Base-by-base conservation (phyloP, 805 yeast genomes). In the Teunomyces kruisii region DNA sequence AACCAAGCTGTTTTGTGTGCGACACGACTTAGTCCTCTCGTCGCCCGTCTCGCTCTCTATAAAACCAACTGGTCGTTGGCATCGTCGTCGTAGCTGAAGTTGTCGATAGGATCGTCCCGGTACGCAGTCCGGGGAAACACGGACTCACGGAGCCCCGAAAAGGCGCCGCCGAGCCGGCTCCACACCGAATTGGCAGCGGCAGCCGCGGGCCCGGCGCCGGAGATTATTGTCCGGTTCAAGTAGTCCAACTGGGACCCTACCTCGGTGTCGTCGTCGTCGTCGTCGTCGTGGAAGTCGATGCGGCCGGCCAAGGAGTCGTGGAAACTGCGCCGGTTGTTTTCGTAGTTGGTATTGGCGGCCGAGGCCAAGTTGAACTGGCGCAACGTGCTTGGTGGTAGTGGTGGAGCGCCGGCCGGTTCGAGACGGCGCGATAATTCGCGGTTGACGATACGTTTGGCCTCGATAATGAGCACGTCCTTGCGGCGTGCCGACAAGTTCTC, bases 401-500 rank as follows among this genome's bases (percentile, higher is more conserved):
- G n/a, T n/a, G n/a, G n/a, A 22, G 43, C 52, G 6, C 48, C 42
- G 8, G 41, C 43, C n/a, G 54, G 47, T 15, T 52, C 49, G 54
- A 53, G 55, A 30, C 72, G 56, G 36, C 59, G 63, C 13, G 56
- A 48, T 39, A 58, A 39, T 48, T 72, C 76, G 50, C 72, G 51
- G 32, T 63, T 54, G 5, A 70, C 58, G 3, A 69, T 67, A n/a
- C 75, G 46, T 46, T 69, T 72, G 9, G 74, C 75, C 52, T 72
- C 77, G 3, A 62, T 73, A 33, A 72, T 69, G 3, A 70, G 50
- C 40, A 71, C 48, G 37, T 70, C 75, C 27, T 56, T 54, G 28
- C 74, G 50, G 39, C 62, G 68, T 47, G 45, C 53, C 10, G 47
- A 50, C 29, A 45, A 37, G 13, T 45, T 54, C 22, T 59, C 62